Percentiles rank a stretch among this genome's conserved stretches.
Conservation (phyloP, 2,329 filamentous ascomycete genomes). For the Penicillium aurantiogriseum region DNA sequence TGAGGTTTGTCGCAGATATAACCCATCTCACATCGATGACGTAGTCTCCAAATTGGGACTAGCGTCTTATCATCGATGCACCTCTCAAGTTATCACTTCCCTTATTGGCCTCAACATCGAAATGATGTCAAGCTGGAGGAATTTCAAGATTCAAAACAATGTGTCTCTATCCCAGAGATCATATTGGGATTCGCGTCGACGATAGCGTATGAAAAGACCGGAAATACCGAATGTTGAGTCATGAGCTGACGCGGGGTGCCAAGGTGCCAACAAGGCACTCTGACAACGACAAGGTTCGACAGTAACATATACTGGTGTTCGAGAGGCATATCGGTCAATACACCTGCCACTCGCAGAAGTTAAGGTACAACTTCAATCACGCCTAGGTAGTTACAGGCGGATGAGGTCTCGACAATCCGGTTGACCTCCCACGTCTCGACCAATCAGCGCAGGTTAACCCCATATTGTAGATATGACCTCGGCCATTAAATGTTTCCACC, state of each 20-base stretch:
- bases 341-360: accelerated
- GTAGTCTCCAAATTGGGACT: background rate
- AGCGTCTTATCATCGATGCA: background rate
- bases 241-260: background rate
- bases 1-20: background rate
- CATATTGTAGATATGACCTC: background rate
- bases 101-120: background rate
- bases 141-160: background rate
- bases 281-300: too few species aligned
- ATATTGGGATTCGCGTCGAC: background rate
- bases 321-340: background rate
- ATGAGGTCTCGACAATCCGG: background rate
- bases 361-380: background rate
- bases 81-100: background rate
- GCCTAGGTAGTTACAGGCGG: background rate
- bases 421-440: background rate
- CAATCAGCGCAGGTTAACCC: background rate
- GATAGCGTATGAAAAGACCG: too few species aligned
- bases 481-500: background rate
- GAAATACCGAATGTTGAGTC: background rate
- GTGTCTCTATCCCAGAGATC: background rate
- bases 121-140: background rate
- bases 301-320: background rate
- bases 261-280: background rate
- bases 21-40: constrained; percentile 1